phyloP scores from a whole-genome alignment of 768 basidiomycete genomes.

The Daedaleopsis nitida region DNA sequence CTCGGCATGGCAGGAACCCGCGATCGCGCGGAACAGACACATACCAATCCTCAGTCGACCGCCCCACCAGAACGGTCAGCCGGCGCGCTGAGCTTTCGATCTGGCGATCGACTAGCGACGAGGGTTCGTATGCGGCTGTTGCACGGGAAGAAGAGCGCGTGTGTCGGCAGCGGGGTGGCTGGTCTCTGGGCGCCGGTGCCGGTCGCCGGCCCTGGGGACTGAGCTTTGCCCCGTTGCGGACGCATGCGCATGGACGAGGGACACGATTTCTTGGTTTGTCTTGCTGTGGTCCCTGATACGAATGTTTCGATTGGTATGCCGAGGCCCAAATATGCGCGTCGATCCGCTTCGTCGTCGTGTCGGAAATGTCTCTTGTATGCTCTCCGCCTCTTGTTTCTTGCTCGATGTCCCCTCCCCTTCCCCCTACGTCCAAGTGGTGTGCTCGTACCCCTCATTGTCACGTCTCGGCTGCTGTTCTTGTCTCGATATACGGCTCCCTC shows the following conservation, averaged over 20 bases:
- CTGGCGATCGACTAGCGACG: conserved; percentile 11
- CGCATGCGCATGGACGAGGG: background rate
- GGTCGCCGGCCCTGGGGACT: too few species aligned
- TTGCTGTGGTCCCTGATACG: too few species aligned
- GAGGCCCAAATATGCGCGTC: too few species aligned
- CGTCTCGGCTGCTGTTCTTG: too few species aligned
- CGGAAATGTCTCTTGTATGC: too few species aligned
- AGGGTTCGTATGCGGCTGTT: conserved; percentile 12
- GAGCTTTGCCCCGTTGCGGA: background rate
- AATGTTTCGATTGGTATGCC: too few species aligned
- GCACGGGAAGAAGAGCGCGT: conserved; percentile 7
- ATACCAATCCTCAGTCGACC: conserved; percentile 8
- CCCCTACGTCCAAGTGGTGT: too few species aligned
- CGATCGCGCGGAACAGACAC: conserved; percentile 9
- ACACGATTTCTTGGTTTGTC: background rate
- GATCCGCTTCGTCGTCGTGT: too few species aligned
- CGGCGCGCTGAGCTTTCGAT: conserved; percentile 1
- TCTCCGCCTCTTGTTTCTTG: too few species aligned
- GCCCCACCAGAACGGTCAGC: conserved; percentile 5
- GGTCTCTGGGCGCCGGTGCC: background rate
- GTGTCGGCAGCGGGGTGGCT: conserved; percentile 4
- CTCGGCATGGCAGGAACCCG: conserved; percentile 2
- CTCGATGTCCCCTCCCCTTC: too few species aligned
- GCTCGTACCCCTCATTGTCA: too few species aligned
- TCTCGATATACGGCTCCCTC: too few species aligned